Percentiles rank a stretch among this genome's conserved stretches.
Conservation (phyloP, 2,329 filamentous ascomycete species). For the Fusarium setosum region DNA sequence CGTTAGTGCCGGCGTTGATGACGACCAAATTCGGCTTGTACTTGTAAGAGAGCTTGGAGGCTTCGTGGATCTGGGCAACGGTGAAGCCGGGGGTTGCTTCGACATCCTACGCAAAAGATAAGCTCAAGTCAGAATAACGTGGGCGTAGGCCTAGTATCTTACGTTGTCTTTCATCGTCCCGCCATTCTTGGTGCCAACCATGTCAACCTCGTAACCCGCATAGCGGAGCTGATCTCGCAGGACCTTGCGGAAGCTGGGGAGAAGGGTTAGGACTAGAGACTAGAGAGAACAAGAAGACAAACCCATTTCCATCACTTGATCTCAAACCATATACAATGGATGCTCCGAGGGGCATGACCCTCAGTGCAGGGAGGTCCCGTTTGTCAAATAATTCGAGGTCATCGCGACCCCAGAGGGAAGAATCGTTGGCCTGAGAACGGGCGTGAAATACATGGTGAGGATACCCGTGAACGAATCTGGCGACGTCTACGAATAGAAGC, state of each 20-base stretch:
- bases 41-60: background rate
- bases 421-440: background rate
- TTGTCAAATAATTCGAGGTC: background rate
- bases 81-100: background rate
- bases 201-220: background rate
- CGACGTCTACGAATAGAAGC: background rate
- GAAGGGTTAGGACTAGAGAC: background rate
- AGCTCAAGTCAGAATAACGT: background rate
- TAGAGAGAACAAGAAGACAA: background rate
- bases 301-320: slow-evolving; percentile 1
- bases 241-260: background rate
- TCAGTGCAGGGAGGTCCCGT: background rate
- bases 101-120: background rate
- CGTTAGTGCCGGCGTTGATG: background rate
- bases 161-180: background rate
- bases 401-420: background rate
- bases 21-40: background rate
- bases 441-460: background rate
- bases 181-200: background rate
- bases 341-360: background rate
- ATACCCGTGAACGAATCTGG: background rate
- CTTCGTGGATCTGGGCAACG: background rate
- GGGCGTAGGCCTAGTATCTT: background rate
- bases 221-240: background rate
- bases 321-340: background rate